Conservation (phyloP, 2,329 filamentous ascomycete genomes). For the Didymella arachidicola region DNA sequence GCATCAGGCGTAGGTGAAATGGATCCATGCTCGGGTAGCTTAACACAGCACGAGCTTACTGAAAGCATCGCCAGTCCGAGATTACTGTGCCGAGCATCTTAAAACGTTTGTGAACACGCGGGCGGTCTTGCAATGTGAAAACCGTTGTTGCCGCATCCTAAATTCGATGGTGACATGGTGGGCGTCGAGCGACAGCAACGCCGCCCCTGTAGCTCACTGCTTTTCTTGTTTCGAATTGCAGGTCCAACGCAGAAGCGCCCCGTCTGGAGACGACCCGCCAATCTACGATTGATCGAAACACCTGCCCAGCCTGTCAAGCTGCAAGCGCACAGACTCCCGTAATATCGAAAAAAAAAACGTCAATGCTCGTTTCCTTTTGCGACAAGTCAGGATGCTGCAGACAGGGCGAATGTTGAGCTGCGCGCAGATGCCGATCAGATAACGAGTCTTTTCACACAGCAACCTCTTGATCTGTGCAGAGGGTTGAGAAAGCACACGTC, state of each 20-base stretch:
- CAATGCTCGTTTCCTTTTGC: not conserved
- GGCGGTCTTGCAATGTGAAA: not conserved
- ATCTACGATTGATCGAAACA: conserved; percentile 15
- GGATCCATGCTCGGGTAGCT: conserved; percentile 11
- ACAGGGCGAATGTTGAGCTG: not conserved
- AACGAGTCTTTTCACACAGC: not conserved
- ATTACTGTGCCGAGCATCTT: conserved; percentile 14
- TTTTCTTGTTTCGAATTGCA: conserved; percentile 13
- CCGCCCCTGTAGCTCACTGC: conserved; percentile 6
- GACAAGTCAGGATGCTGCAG: conserved; percentile 2
- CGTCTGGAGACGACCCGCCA: conserved; percentile 2
- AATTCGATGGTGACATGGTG: not conserved
- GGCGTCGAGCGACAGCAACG: not conserved
- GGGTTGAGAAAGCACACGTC: not conserved
- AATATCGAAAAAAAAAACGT: conserved; percentile 18
- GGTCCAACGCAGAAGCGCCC: conserved; percentile 8
- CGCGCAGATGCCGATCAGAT: not conserved
- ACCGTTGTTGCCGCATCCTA: not conserved
- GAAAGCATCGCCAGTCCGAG: conserved; percentile 14
- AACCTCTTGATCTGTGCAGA: not conserved
- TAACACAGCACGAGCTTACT: conserved; percentile 23
- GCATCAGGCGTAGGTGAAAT: conserved; percentile 18
- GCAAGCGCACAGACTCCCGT: conserved; percentile 16
- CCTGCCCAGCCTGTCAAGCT: conserved; percentile 1
- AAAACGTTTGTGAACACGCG: not conserved